These are phyloP conservation scores for Pseudogymnoascus sp. DNA, from an alignment of 2,329 filamentous ascomycete species.

Conservation along the genomic window DNA sequence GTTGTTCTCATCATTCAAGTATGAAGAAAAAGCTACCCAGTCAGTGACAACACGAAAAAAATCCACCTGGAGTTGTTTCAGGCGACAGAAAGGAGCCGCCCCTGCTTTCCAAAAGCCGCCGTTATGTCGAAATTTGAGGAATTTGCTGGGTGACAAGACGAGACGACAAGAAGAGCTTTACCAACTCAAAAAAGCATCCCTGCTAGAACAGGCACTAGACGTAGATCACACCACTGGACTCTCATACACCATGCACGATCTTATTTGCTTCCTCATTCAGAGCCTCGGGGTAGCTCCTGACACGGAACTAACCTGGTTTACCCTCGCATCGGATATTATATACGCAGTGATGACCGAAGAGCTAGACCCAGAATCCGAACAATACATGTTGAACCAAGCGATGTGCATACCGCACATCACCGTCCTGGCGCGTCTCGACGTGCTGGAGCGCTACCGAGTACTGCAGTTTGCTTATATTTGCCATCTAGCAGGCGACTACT, in stretches of 20 bases:
- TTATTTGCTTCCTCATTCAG: not conserved
- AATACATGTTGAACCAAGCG: not conserved
- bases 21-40: not conserved
- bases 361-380: not conserved
- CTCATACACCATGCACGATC: not conserved
- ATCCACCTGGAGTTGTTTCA: not conserved
- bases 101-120: not conserved
- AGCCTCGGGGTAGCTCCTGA: not conserved
- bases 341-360: not conserved
- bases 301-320: not conserved
- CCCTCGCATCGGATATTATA: not conserved
- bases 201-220: not conserved
- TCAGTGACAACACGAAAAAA: not conserved
- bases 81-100: not conserved
- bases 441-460: not conserved
- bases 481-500: not conserved
- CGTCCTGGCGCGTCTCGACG: not conserved
- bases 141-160: not conserved
- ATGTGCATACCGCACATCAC: not conserved
- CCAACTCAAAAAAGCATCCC: not conserved
- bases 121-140: not conserved
- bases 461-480: not conserved
- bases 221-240: not conserved
- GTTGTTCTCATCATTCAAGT: not conserved
- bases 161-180: not conserved